phyloP scores from a whole-genome alignment of 1,139 yeast genomes.

The Arxiozyma bovina region DNA sequence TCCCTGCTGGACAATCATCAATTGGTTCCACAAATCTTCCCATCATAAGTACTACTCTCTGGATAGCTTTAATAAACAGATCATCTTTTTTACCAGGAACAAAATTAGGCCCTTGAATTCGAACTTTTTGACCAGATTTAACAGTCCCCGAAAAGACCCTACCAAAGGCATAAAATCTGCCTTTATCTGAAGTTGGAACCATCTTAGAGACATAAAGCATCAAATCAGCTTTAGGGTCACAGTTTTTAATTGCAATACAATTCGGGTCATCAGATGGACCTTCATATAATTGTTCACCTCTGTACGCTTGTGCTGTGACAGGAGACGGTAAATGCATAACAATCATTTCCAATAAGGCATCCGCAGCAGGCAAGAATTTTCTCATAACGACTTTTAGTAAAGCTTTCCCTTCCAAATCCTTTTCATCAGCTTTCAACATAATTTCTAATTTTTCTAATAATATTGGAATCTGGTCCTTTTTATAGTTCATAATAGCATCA shows the following conservation, averaged over 20 bases:
- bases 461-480: conserved; percentile 89
- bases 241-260: conserved; percentile 88
- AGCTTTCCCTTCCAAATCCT: conserved; percentile 97
- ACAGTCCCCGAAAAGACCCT: conserved; percentile 99
- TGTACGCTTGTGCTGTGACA: conserved; percentile 96
- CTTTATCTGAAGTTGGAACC: conserved; percentile 99
- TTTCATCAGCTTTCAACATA: conserved; percentile 83
- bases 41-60: conserved; percentile 99
- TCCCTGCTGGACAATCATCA: conserved; percentile 99
- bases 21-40: conserved; percentile 97
- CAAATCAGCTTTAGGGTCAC: conserved; percentile 97
- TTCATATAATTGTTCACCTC: conserved; percentile 98
- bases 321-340: conserved; percentile 98
- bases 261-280: conserved; percentile 96
- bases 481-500: conserved; percentile 91
- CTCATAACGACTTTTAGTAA: conserved; percentile 97
- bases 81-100: conserved; percentile 97
- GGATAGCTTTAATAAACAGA: conserved; percentile 91
- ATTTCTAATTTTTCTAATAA: conserved; percentile 90
- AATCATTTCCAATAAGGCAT: conserved; percentile 98
- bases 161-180: conserved; percentile 99
- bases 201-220: conserved; percentile 99
- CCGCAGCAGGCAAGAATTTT: conserved; percentile 99
- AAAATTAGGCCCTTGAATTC: conserved; percentile 99
- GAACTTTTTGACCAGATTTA: conserved; percentile 96